Base-by-base conservation (phyloP, 768 basidiomycete genomes). In the Psilocybe tampanensis region DNA sequence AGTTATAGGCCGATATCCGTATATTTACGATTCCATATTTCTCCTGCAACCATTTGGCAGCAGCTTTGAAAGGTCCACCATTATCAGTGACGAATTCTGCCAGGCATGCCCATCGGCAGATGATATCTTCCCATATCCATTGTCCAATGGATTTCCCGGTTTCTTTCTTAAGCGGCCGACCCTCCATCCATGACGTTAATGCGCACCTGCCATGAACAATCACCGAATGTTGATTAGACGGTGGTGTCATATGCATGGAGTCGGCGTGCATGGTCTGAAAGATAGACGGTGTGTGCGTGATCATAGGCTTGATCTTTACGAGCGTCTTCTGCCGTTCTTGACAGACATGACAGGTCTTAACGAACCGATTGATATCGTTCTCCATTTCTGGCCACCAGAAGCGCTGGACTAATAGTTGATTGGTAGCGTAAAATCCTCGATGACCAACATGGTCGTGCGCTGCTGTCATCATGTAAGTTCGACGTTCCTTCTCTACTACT, bases 81-180 rank as follows among this genome's bases (percentile, higher is more conserved):
- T 82, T 82, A 56, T 82, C 79, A 7, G 44, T 45, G 4, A 45
- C 44, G 15, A 45, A 26, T n/a, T 74, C 65, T 0, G 17, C n/a
- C 0, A 77, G n/a, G 17, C 70, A 66, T 3, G 77, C 79, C 78
- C 77, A 80, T 33, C 69, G 19, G 44, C 68, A 72, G 1, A 74
- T 61, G 3, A 76, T 67, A 13, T 76, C 69, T 55, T 68, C 62
- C 13, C 66, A 66, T 0, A 71, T 32, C 64, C 66, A 74, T 8
- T 56, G 47, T 0, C 59, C 67, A 15, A 74, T 60, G 0, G 60
- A 45, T 23, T 51, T 57, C 1, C 55, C 66, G n/a, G 49, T 68
- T 33, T 71, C 66, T 2, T 54, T 45, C 44, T 52, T 56, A 1
- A 70, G 18, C 0, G 66, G 52, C 32, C 62, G 47, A 1, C 55